These are phyloP conservation scores for Colletotrichum tanaceti DNA, from an alignment of 2,329 filamentous ascomycete species.

Conservation along the genomic window DNA sequence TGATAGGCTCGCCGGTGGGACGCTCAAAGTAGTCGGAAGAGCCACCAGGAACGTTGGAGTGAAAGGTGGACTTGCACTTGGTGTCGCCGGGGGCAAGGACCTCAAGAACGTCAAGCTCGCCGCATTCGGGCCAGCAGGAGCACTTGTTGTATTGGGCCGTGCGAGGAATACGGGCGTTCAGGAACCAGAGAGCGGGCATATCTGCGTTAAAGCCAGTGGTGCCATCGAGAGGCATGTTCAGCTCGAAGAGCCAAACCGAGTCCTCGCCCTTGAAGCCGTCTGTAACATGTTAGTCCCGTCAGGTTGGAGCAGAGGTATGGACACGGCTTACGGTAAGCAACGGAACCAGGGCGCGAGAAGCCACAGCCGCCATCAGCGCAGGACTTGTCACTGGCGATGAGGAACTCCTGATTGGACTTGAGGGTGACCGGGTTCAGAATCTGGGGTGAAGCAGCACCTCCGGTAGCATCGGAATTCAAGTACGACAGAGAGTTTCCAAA, in stretches of 20 bases:
- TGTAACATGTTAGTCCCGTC: constrained; percentile 47
- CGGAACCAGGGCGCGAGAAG: constrained; percentile 55
- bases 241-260: constrained; percentile 75
- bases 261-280: constrained; percentile 77
- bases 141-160: constrained; percentile 77
- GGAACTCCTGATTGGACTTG: constrained; percentile 58
- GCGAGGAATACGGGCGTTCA: constrained; percentile 79
- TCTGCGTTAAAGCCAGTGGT: constrained; percentile 66
- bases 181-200: constrained; percentile 80
- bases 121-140: constrained; percentile 80
- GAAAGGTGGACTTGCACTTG: constrained; percentile 77
- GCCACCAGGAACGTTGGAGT: constrained; percentile 71
- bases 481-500: constrained; percentile 61
- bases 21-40: constrained; percentile 79
- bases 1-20: constrained; percentile 69
- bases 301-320: no score
- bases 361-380: constrained; percentile 58
- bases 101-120: constrained; percentile 82
- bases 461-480: constrained; percentile 55
- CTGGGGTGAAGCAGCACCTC: constrained; percentile 53
- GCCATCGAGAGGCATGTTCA: constrained; percentile 75
- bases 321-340: constrained; percentile 57
- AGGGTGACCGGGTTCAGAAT: constrained; percentile 54
- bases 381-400: constrained; percentile 58
- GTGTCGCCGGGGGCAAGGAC: constrained; percentile 73